Conservation (phyloP, 768 basidiomycete species). For the Gelatoporia subvermispora region DNA sequence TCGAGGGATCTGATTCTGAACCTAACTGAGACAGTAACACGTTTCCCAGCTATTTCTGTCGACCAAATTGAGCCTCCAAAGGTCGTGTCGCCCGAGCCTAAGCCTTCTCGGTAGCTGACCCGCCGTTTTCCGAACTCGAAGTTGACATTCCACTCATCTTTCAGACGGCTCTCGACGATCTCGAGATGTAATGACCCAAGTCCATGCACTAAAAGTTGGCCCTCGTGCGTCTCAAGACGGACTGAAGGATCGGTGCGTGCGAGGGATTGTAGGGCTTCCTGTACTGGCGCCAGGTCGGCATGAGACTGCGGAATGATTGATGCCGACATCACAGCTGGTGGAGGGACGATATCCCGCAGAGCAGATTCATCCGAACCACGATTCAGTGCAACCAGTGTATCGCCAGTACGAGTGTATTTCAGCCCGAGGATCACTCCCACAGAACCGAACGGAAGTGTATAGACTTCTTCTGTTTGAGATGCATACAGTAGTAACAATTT, state of each 20-base stretch:
- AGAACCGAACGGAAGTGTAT: constrained; percentile 73
- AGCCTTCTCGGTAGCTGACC: constrained; percentile 75
- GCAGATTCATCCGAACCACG: constrained; percentile 30
- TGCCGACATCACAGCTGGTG: constrained; percentile 81
- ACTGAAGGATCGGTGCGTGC: constrained; percentile 89
- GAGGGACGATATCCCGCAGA: constrained; percentile 64
- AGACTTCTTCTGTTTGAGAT: constrained; percentile 69
- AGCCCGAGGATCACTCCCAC: constrained; percentile 84
- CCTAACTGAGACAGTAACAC: constrained; percentile 43
- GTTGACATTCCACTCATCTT: constrained; percentile 72
- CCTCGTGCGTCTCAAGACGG: constrained; percentile 74
- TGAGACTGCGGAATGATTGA: constrained; percentile 79
- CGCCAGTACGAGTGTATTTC: constrained; percentile 81
- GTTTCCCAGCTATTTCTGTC: constrained; percentile 58
- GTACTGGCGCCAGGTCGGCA: constrained; percentile 72
- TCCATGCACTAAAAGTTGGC: constrained; percentile 79
- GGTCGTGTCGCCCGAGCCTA: constrained; percentile 26
- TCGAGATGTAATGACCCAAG: constrained; percentile 86
- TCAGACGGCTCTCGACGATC: constrained; percentile 77
- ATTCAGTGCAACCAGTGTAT: constrained; percentile 66
- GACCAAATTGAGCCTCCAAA: constrained; percentile 47
- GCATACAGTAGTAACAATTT: constrained; percentile 80
- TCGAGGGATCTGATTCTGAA: constrained; percentile 52
- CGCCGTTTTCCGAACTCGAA: constrained; percentile 75
- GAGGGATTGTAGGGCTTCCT: constrained; percentile 66